Evolutionary conservation across 2,329 filamentous ascomycete species (phyloP).

Genomic region (Trichoderma guizhouense): DNA sequence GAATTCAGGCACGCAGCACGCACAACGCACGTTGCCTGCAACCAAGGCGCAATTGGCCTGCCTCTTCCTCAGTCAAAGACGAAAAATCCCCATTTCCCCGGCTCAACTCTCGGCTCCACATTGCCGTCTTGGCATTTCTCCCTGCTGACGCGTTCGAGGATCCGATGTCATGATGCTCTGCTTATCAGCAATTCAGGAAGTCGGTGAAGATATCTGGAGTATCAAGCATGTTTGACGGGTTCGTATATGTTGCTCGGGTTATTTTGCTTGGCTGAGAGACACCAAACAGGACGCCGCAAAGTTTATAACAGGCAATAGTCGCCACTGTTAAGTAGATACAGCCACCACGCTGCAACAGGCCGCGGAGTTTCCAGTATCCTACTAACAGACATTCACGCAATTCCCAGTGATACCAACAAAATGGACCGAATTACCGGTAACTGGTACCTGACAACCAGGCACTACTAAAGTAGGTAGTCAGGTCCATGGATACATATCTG

Average conservation of each 20-base stretch:
- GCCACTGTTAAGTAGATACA: not conserved
- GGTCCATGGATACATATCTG: not conserved
- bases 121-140: conserved; percentile 7
- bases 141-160: conserved; percentile 3
- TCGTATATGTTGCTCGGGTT: not conserved
- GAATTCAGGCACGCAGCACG: not conserved
- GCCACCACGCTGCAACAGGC: not conserved
- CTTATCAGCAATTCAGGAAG: not conserved
- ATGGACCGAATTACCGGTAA: not conserved
- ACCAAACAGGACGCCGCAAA: not conserved
- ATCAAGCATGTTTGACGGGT: not conserved
- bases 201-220: not conserved
- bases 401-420: not conserved
- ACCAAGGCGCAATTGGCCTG: not conserved
- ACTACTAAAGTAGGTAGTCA: not conserved
- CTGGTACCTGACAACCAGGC: not conserved
- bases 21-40: not conserved
- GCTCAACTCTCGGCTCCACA: not conserved
- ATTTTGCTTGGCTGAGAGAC: not conserved
- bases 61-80: not conserved
- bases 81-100: not conserved
- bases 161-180: not conserved
- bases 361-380: not conserved
- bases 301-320: not conserved
- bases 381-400: not conserved